A percentile compares a stretch with the other conserved stretches of the same genome.
Evolutionary conservation across 2,329 filamentous ascomycete genomes (phyloP).

Genomic region (Arachnopeziza araneosa): DNA sequence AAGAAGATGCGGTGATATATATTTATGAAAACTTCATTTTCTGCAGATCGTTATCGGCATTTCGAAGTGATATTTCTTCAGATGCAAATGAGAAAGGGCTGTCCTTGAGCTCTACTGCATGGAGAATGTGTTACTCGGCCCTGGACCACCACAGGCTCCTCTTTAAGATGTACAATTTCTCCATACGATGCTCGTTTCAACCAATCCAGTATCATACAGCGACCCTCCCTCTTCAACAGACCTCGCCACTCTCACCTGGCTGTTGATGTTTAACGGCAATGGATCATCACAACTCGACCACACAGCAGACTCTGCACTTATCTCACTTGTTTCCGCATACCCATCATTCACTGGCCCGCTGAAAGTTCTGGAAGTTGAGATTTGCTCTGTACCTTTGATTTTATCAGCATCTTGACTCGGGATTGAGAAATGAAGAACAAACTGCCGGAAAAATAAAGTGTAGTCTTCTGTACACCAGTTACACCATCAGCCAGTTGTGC

Average conservation of each 20-base stretch:
- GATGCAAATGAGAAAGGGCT: background rate
- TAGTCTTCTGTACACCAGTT: constrained; percentile 12
- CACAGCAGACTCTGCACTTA: background rate
- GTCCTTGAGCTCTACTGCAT: no score
- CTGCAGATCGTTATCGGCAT: no score
- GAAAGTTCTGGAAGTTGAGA: background rate
- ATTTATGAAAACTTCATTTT: background rate
- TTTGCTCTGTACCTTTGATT: background rate
- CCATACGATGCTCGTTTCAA: background rate
- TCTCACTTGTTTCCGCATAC: background rate
- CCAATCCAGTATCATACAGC: background rate
- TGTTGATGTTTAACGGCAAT: background rate
- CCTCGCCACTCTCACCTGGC: background rate
- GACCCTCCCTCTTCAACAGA: background rate
- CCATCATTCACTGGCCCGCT: background rate
- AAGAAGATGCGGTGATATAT: constrained; percentile 24
- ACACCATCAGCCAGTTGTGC: constrained; percentile 14
- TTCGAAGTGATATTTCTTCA: background rate
- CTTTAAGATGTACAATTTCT: background rate
- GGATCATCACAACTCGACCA: background rate
- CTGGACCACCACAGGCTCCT: background rate
- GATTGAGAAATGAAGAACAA: background rate
- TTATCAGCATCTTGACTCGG: background rate
- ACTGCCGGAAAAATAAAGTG: constrained; percentile 20
- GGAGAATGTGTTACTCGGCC: no score